Evolutionary conservation across 805 yeast species (phyloP).

Genomic region (Candida easanensis): DNA sequence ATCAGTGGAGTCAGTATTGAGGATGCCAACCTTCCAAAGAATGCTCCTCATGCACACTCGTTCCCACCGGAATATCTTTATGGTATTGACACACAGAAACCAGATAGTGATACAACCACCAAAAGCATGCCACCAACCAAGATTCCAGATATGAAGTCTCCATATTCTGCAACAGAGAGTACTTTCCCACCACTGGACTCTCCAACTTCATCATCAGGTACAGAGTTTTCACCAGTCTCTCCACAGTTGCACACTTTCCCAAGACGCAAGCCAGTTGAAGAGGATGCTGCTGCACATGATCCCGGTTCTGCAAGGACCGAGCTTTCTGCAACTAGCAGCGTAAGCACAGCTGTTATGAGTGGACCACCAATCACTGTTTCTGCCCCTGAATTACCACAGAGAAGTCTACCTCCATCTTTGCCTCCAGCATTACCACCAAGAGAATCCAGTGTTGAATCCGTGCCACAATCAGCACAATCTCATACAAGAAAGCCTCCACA

Average conservation of each 20-base stretch:
- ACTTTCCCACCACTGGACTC: neutral
- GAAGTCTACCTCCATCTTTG: constrained; percentile 1
- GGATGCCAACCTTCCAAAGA: neutral
- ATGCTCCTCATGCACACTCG: constrained; percentile 28
- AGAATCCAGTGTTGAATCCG: neutral
- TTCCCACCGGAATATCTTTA: constrained; percentile 28
- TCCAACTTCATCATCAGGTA: neutral
- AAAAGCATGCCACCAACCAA: constrained; percentile 21
- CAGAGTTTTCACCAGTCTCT: constrained; percentile 2
- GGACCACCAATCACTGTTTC: no score
- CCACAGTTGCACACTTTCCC: constrained; percentile 12
- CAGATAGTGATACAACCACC: constrained; percentile 13
- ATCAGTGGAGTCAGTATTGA: neutral
- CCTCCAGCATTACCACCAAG: neutral
- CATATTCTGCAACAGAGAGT: constrained; percentile 11
- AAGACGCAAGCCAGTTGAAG: constrained; percentile 23
- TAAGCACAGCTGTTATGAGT: no score
- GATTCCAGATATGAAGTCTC: constrained; percentile 25
- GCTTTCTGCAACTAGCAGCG: no score
- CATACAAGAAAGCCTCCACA: neutral
- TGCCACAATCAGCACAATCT: constrained; percentile 17
- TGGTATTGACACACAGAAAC: constrained; percentile 16
- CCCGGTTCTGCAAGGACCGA: neutral
- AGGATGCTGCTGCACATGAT: constrained; percentile 8
- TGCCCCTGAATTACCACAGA: constrained; percentile 16